Base-by-base conservation (phyloP, 75 land plant species). In the Pinus albicaulis region DNA sequence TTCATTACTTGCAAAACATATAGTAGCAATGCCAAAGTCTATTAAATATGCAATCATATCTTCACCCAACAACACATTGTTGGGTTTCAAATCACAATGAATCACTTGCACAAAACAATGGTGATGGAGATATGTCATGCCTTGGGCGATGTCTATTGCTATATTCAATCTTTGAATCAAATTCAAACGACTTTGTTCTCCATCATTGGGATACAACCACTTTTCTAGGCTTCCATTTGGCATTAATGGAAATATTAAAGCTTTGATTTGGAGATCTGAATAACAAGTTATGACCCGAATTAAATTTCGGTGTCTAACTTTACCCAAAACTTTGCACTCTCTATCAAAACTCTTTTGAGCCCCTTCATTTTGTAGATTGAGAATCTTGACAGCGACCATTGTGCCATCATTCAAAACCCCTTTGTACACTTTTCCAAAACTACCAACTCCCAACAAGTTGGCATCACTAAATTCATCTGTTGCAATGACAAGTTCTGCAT, bases 181-280 rank as follows among this genome's bases (percentile, higher is more conserved):
- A 36, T 2, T 65, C 36, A 65, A 36, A 34, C 16, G 7, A 16
- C 70, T 34, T 36, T 6, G 20, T 17, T 19, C 48, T 38, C 20
- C 48, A 6, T 7, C 44, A 17, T 5, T 0, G 17, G 70, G 48
- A 65, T 65, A 36, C 1, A 65, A 1, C 70, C 38, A 65, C 28
- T n/a, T 65, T 8, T 34, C 70, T 52, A 86, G 74, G 57, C 74
- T 79, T 20, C 88, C 88, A 28, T 86, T 83, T 2, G 82, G 80
- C 88, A 83, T 80, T 79, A 71, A 80, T 66, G 70, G 70, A 36
- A 65, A 31, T 17, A 65, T 15, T 7, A 65, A 17, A 20, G 70
- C 44, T 36, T 65, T 65, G 16, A 65, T 17, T 17, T 65, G 44
- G 19, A 17, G 2, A 20, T 65, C 36, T 2, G 48, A 65, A 20